A percentile compares a stretch with the other conserved stretches of the same genome.
These are phyloP conservation scores for Nicotiana tabacum DNA, from an alignment of 257 asterid genomes.

Conservation along the genomic window DNA sequence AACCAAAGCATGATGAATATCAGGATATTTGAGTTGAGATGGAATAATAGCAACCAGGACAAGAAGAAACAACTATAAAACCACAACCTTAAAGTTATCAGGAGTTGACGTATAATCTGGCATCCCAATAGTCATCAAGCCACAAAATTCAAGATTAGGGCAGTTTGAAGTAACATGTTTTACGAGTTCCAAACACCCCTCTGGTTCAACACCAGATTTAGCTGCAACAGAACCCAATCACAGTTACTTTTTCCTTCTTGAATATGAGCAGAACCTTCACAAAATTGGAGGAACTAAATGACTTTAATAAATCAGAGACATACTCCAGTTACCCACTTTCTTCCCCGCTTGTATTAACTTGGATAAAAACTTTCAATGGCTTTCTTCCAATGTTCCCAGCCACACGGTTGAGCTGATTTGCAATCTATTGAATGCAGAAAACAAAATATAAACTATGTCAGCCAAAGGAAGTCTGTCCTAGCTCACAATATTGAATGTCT, in stretches of 20 bases:
- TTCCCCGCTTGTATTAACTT: constrained; percentile 98
- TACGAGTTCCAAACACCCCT: constrained; percentile 63
- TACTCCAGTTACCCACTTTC: constrained; percentile 69
- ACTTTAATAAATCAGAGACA: constrained; percentile 17
- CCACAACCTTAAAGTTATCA: constrained; percentile 78
- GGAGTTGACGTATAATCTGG: constrained; percentile 97
- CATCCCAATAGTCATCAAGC: constrained; percentile 98
- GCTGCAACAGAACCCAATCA: constrained; percentile 43
- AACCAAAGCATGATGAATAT: constrained; percentile 19
- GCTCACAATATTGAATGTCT: neutral
- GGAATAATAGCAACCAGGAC: neutral
- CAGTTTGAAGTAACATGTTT: constrained; percentile 55
- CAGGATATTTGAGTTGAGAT: constrained; percentile 1
- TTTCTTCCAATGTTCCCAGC: constrained; percentile 72
- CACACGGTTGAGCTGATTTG: constrained; percentile 74
- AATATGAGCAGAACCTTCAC: neutral
- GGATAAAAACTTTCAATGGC: constrained; percentile 80
- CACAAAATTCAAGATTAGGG: constrained; percentile 82
- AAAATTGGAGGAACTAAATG: neutral
- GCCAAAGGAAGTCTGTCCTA: neutral
- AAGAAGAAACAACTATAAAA: neutral
- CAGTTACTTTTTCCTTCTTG: neutral
- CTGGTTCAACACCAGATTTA: constrained; percentile 84
- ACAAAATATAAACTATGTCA: neutral
- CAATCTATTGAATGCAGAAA: constrained; percentile 44